These are phyloP conservation scores for Boletus eberwhitei DNA, from an alignment of 768 basidiomycete genomes.

Conservation along the genomic window DNA sequence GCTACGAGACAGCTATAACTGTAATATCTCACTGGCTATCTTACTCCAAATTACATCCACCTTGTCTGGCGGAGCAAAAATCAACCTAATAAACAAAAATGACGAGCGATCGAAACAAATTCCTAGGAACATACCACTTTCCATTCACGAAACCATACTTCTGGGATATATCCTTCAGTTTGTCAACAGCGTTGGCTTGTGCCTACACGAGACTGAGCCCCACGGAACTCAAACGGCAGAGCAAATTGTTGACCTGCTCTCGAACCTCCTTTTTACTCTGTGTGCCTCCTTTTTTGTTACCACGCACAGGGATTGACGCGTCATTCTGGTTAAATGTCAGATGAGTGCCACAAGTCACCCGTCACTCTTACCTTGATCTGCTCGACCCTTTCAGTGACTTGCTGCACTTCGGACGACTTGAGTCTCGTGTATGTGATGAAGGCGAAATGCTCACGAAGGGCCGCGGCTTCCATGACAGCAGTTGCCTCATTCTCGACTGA, in stretches of 20 bases:
- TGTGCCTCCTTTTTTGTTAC: conserved; percentile 68
- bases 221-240: background rate
- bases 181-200: conserved; percentile 55
- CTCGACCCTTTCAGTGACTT: conserved; percentile 55
- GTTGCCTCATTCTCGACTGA: conserved; percentile 10
- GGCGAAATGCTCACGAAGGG: conserved; percentile 36
- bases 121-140: conserved; percentile 53
- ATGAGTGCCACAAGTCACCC: background rate
- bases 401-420: conserved; percentile 43
- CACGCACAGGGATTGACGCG: conserved; percentile 57
- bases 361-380: conserved; percentile 48
- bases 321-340: conserved; percentile 48
- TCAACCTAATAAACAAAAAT: conserved; percentile 46
- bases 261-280: conserved; percentile 75
- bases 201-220: conserved; percentile 35
- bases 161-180: conserved; percentile 57
- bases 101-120: background rate
- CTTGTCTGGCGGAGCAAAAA: conserved; percentile 59
- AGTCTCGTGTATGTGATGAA: background rate
- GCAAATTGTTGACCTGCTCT: conserved; percentile 48
- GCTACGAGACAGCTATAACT: background rate
- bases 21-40: conserved; percentile 50
- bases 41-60: conserved; percentile 62
- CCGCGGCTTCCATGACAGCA: conserved; percentile 46
- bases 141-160: conserved; percentile 54